Base-by-base conservation (phyloP, 2,329 filamentous ascomycete genomes). In the Aspergillus sp. region DNA sequence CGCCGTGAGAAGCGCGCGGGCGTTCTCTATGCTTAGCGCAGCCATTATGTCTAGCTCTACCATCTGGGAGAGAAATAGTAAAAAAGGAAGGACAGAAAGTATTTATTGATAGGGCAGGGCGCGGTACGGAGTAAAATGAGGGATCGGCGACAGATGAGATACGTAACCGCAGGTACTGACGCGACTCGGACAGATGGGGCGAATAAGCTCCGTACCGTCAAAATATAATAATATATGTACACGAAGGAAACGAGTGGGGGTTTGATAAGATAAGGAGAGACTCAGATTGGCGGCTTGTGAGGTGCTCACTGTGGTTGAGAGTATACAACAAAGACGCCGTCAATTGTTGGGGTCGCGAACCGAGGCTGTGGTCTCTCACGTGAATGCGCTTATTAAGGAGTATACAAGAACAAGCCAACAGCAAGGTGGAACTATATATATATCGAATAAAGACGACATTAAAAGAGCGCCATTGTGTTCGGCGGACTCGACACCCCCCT, bases 391-490 rank as follows among this genome's bases (percentile, higher is more conserved):
- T 48, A 48, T 51, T 41, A 34, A 30, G 15, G n/a, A 51, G 40
- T 42, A 49, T 41, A 27, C 15, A 19, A 8, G 12, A 30, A 48
- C 44, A 45, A 46, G 19, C 24, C 13, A 24, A 46, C 44, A 24
- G 7, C 4, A 5, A 5, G 11, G 15, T 15, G 15, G 8, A 20
- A 20, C 12, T n/a, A n/a, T 24, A 24, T 46, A 12, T 20, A 15
- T 8, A 46, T 34, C 24, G 17, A 13, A 51, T 20, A 11, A 11
- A 9, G 19, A 48, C 45, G 6, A 19, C 48, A 40, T 30, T 65
- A 78, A 45, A 77, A 78, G 17, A 78, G 75, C 3, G 75, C 76
- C 67, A 77, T 77, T 47, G 72, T 75, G 57, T 78, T 78, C 27
- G 75, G 73, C 41, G 75, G 74, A 61, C 74, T 77, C 22, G 74